These are phyloP conservation scores for Takashimella koratensis DNA, from an alignment of 1,284 basidiomycete species.

Conservation along the genomic window DNA sequence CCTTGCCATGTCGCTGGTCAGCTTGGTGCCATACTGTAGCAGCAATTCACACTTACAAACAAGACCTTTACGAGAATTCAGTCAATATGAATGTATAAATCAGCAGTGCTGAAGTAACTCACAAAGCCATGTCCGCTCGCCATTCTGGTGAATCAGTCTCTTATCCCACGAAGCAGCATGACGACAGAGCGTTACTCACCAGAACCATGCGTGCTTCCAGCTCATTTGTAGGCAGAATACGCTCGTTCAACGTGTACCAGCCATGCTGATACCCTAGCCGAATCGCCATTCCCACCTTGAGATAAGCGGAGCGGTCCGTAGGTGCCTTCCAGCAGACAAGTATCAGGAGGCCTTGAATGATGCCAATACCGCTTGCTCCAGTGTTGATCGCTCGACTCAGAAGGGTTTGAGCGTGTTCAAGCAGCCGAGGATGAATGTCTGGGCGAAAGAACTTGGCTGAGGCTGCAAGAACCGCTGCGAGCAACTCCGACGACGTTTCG, in stretches of 20 bases:
- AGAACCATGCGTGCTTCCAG: constrained; percentile 26
- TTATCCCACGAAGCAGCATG: background rate
- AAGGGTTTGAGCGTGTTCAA: constrained; percentile 29
- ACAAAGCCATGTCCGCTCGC: constrained; percentile 40
- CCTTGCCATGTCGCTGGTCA: constrained; percentile 9
- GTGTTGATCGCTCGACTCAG: constrained; percentile 29
- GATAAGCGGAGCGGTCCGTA: constrained; percentile 28
- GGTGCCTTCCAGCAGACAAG: constrained; percentile 40
- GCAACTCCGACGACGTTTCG: constrained; percentile 26
- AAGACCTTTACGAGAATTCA: constrained; percentile 19
- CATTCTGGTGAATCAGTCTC: constrained; percentile 16
- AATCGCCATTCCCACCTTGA: constrained; percentile 32
- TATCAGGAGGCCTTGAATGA: constrained; percentile 37
- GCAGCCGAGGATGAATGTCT: constrained; percentile 24
- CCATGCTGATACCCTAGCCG: constrained; percentile 32
- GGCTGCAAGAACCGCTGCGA: constrained; percentile 30
- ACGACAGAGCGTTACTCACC: background rate
- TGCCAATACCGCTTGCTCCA: constrained; percentile 24
- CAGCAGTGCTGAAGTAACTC: too few species aligned
- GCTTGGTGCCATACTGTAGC: background rate
- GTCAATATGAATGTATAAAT: too few species aligned
- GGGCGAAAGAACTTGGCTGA: constrained; percentile 28
- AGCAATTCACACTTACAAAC: constrained; percentile 28
- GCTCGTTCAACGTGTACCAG: constrained; percentile 26
- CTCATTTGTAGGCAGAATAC: constrained; percentile 29